phyloP scores from a whole-genome alignment of 495 filamentous ascomycete species.

The Podospora conica region DNA sequence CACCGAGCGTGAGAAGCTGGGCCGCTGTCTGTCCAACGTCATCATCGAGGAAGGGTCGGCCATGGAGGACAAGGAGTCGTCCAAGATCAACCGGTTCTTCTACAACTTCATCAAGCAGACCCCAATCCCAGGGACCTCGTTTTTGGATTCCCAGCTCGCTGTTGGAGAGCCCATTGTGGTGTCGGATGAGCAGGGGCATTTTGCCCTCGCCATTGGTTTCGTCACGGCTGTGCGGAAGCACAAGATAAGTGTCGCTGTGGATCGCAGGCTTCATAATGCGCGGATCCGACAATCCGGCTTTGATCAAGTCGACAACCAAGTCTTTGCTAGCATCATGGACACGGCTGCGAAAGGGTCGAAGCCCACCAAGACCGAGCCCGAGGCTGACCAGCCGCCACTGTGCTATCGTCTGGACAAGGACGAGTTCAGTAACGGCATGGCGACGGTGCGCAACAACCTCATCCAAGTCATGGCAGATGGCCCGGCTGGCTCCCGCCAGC shows the following conservation, averaged over 20 bases:
- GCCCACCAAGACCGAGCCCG: slow-evolving; percentile 42
- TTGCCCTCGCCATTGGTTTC: slow-evolving; percentile 87
- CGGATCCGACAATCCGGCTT: slow-evolving; percentile 70
- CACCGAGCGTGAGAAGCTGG: slow-evolving; percentile 77
- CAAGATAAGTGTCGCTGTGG: slow-evolving; percentile 78
- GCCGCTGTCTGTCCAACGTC: slow-evolving; percentile 58
- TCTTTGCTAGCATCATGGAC: slow-evolving; percentile 89
- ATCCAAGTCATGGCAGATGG: slow-evolving; percentile 84
- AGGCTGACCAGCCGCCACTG: slow-evolving; percentile 47
- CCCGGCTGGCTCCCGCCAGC: slow-evolving; percentile 59
- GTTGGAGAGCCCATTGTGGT: slow-evolving; percentile 89
- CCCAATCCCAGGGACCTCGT: slow-evolving; percentile 57
- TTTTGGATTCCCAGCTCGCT: slow-evolving; percentile 83
- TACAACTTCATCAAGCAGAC: slow-evolving; percentile 75
- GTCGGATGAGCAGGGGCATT: slow-evolving; percentile 94
- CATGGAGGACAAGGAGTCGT: slow-evolving; percentile 54
- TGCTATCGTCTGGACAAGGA: slow-evolving; percentile 91
- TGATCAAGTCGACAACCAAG: slow-evolving; percentile 67
- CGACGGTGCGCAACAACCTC: slow-evolving; percentile 86
- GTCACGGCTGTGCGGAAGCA: slow-evolving; percentile 67
- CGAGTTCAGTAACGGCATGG: slow-evolving; percentile 97
- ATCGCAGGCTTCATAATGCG: slow-evolving; percentile 80
- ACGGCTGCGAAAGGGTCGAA: slow-evolving; percentile 51
- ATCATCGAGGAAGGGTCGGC: slow-evolving; percentile 73
- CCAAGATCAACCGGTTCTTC: slow-evolving; percentile 82